These are phyloP conservation scores for Cystofilobasidium macerans DNA, from an alignment of 768 basidiomycete genomes.

Conservation along the genomic window DNA sequence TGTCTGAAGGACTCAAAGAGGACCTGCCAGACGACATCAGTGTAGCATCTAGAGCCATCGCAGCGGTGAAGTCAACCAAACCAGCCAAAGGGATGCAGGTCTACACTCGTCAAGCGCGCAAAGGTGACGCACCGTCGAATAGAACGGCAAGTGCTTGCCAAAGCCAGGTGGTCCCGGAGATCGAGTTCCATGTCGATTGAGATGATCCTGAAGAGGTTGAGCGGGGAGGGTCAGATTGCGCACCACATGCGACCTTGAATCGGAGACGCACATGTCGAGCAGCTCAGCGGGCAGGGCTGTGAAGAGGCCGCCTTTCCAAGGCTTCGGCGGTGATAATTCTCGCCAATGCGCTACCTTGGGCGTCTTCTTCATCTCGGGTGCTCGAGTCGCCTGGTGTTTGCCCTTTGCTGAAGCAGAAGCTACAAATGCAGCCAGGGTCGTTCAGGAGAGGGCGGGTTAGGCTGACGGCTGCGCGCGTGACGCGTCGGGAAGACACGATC, in stretches of 20 bases:
- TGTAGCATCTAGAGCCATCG: not conserved
- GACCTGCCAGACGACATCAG: conserved; percentile 1
- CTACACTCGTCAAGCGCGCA: too few relatives aligned
- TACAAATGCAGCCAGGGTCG: too few relatives aligned
- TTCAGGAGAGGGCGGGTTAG: too few relatives aligned
- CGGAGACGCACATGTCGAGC: not conserved
- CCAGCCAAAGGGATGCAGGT: not conserved
- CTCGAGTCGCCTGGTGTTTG: too few relatives aligned
- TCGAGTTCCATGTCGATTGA: not conserved
- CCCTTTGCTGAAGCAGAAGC: too few relatives aligned
- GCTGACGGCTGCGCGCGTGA: too few relatives aligned
- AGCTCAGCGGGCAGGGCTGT: not conserved
- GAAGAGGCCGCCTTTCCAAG: not conserved
- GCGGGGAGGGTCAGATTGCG: not conserved
- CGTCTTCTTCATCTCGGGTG: too few relatives aligned
- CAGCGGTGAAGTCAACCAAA: not conserved
- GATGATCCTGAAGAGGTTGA: not conserved
- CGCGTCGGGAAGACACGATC: too few relatives aligned
- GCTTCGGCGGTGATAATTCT: not conserved
- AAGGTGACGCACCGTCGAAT: not conserved
- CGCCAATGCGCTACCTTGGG: not conserved
- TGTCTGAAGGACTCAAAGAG: not conserved
- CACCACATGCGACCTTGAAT: too few relatives aligned
- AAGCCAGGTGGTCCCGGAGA: not conserved
- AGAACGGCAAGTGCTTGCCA: not conserved